Evolutionary conservation across 176 grass and related monocot genomes (phyloP).

Genomic region (Aegilops sharonensis): DNA sequence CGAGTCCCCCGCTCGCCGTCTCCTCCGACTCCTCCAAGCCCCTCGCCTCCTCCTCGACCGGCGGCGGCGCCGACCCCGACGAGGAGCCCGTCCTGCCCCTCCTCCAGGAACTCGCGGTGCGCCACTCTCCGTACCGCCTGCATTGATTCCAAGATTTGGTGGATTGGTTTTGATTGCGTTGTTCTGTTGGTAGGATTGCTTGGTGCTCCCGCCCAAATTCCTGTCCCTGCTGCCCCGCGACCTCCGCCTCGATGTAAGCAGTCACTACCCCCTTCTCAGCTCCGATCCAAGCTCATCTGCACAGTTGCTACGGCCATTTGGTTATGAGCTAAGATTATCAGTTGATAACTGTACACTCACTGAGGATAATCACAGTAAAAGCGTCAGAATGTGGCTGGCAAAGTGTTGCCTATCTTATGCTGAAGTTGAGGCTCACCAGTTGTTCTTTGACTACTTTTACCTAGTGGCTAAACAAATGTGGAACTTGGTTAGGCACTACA

Average conservation of each 20-base stretch:
- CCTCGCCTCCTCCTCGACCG: slow-evolving; percentile 4
- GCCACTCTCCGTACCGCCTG: too few species aligned
- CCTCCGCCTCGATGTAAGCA: slow-evolving; percentile 75
- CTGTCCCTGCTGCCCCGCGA: slow-evolving; percentile 60
- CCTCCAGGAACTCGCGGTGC: slow-evolving; percentile 64
- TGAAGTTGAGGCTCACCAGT: background rate
- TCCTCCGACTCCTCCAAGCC: slow-evolving; percentile 61
- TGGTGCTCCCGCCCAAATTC: slow-evolving; percentile 65
- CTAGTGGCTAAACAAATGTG: background rate
- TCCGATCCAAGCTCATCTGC: background rate
- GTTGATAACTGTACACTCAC: background rate
- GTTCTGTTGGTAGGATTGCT: slow-evolving; percentile 40
- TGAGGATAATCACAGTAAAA: background rate
- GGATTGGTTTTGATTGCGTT: background rate
- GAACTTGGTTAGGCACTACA: background rate
- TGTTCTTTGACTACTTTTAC: background rate
- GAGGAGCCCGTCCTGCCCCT: slow-evolving; percentile 44
- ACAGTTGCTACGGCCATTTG: background rate
- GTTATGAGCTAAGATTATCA: background rate
- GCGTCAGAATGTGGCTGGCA: background rate
- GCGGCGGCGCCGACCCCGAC: slow-evolving; percentile 8
- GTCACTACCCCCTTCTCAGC: background rate
- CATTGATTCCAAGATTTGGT: too few species aligned
- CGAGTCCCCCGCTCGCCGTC: slow-evolving; percentile 3
- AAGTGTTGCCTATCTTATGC: background rate